Conservation (phyloP, 805 yeast species). For the Kluyveromyces aestuarii region DNA sequence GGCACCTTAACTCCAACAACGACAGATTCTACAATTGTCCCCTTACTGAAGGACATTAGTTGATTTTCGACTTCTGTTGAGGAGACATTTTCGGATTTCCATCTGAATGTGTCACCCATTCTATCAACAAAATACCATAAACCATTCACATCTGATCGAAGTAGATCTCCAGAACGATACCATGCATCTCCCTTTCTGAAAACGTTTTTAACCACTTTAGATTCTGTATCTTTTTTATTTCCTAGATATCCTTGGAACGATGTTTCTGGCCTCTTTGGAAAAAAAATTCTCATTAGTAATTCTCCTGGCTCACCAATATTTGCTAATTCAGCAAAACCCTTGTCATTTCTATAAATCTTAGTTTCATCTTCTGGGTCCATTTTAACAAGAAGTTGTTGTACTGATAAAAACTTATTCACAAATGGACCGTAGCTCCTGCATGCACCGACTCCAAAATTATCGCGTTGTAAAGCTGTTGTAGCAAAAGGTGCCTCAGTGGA, state of each 20-base stretch:
- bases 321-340: constrained; percentile 53
- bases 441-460: constrained; percentile 79
- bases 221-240: constrained; percentile 66
- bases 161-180: constrained; percentile 81
- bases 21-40: constrained; percentile 50
- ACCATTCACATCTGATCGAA: constrained; percentile 59
- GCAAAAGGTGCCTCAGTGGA: constrained; percentile 91
- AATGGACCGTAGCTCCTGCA: constrained; percentile 69
- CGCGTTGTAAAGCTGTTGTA: constrained; percentile 68
- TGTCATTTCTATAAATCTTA: constrained; percentile 58
- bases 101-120: constrained; percentile 89
- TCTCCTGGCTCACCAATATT: constrained; percentile 71
- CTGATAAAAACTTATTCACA: constrained; percentile 41
- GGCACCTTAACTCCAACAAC: constrained; percentile 86
- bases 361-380: constrained; percentile 78
- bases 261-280: constrained; percentile 53
- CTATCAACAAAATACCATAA: constrained; percentile 81
- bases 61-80: constrained; percentile 89
- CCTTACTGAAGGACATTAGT: constrained; percentile 31
- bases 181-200: constrained; percentile 84
- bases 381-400: constrained; percentile 52
- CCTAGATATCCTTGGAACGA: constrained; percentile 88
- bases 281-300: constrained; percentile 64
- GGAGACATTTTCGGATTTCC: constrained; percentile 94
- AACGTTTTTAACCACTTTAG: constrained; percentile 66